phyloP scores from a whole-genome alignment of 2,329 filamentous ascomycete genomes.

The Metarhizium rileyi region DNA sequence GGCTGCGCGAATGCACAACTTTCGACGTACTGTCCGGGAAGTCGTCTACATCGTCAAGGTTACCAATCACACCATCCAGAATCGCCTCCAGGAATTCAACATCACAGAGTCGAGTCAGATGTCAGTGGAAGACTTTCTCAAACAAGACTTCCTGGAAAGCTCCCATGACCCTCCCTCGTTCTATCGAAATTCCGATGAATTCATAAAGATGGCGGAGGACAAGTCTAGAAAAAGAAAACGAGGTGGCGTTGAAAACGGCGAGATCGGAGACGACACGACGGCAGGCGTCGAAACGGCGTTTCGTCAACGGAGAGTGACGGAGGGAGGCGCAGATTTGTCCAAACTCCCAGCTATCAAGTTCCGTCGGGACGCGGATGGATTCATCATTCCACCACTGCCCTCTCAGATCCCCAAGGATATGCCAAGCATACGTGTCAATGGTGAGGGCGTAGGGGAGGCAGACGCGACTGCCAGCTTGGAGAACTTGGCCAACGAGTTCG shows the following conservation, averaged over 20 bases:
- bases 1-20: constrained; percentile 97
- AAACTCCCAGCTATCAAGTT: constrained; percentile 25
- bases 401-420: constrained; percentile 26
- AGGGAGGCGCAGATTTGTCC: constrained; percentile 25
- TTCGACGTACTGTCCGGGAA: constrained; percentile 81
- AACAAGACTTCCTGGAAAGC: constrained; percentile 61
- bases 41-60: constrained; percentile 98
- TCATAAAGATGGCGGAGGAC: constrained; percentile 41
- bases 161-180: constrained; percentile 76
- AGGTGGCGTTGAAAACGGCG: constrained; percentile 16
- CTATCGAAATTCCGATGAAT: constrained; percentile 54
- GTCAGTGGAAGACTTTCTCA: constrained; percentile 78
- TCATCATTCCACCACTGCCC: constrained; percentile 49
- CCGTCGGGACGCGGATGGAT: constrained; percentile 56
- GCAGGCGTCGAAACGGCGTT: not conserved
- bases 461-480: constrained; percentile 26
- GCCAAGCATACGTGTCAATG: constrained; percentile 8
- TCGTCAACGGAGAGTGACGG: constrained; percentile 11
- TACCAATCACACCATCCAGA: constrained; percentile 84
- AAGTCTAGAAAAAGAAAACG: constrained; percentile 38
- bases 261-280: constrained; percentile 9
- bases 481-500: constrained; percentile 34
- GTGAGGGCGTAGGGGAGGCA: constrained; percentile 10
- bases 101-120: constrained; percentile 74
- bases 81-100: constrained; percentile 86